Conservation (phyloP, 2,329 filamentous ascomycete species). For the Fusarium dlaminii region DNA sequence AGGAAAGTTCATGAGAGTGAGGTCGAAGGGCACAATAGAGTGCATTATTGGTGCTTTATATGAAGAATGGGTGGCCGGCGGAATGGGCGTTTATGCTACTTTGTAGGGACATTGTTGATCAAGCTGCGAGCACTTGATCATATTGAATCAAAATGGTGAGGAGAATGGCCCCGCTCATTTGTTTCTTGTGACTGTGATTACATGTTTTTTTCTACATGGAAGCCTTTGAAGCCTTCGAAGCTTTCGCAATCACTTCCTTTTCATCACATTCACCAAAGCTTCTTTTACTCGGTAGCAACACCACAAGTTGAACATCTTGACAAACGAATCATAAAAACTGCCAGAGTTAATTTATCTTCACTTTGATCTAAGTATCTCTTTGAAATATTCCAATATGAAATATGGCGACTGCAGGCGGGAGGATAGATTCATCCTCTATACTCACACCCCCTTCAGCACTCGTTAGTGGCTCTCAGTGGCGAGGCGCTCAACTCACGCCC, state of each 20-base stretch:
- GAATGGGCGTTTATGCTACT: slow-evolving; percentile 13
- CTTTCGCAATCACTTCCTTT: not conserved
- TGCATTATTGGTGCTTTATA: not conserved
- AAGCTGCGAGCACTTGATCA: not conserved
- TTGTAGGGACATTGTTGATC: not conserved
- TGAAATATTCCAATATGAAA: not conserved
- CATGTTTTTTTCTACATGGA: not conserved
- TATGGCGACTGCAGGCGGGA: not conserved
- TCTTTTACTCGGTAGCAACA: not conserved
- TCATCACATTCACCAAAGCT: not conserved
- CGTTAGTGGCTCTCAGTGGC: not conserved
- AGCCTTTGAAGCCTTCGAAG: not conserved
- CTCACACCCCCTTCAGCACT: slow-evolving; percentile 14
- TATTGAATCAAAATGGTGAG: not conserved
- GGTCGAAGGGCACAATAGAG: not conserved
- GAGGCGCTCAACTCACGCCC: slow-evolving; percentile 4
- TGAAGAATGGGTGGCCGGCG: not conserved
- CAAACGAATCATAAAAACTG: not conserved
- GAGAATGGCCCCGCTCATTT: not conserved
- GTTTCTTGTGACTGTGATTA: not conserved
- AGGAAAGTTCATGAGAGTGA: slow-evolving; percentile 51
- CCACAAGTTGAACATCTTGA: not conserved
- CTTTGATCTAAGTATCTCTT: not conserved
- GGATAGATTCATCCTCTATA: not conserved
- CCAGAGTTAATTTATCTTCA: not conserved